Evolutionary conservation across 257 asterid species (phyloP).

Genomic region (Solanum virginianum): DNA sequence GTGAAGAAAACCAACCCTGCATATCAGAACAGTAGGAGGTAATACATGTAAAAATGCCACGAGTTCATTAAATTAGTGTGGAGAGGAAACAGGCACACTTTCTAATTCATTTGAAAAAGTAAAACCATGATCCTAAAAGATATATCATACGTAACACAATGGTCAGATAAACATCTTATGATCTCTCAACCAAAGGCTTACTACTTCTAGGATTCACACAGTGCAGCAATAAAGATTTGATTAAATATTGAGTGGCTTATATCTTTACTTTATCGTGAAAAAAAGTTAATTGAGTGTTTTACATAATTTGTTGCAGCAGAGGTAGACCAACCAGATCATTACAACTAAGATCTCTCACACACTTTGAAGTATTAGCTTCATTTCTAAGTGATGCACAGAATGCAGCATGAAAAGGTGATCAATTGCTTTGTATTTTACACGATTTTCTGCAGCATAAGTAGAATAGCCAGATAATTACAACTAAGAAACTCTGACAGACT

Average conservation of each 20-base stretch:
- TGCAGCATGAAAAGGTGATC: neutral
- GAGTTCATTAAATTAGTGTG: neutral
- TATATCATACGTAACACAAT: neutral
- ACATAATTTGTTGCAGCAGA: neutral
- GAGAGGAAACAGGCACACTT: neutral
- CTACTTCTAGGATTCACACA: neutral
- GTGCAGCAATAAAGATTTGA: neutral
- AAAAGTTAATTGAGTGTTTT: neutral
- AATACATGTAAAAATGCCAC: neutral
- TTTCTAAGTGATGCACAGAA: neutral
- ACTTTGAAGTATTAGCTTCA: neutral
- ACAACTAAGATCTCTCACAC: neutral
- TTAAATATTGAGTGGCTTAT: too few species aligned
- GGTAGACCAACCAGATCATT: neutral
- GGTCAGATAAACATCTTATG: neutral
- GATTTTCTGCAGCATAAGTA: neutral
- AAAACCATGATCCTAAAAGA: neutral
- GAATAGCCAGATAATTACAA: neutral
- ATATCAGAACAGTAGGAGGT: conserved; percentile 3
- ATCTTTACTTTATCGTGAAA: neutral
- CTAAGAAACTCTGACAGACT: neutral
- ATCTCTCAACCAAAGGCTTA: neutral
- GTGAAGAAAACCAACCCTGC: conserved; percentile 94
- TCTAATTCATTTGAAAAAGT: neutral
- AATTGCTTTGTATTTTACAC: neutral